Conservation (phyloP, 768 basidiomycete species). For the Kwoniella mangroviensis region DNA sequence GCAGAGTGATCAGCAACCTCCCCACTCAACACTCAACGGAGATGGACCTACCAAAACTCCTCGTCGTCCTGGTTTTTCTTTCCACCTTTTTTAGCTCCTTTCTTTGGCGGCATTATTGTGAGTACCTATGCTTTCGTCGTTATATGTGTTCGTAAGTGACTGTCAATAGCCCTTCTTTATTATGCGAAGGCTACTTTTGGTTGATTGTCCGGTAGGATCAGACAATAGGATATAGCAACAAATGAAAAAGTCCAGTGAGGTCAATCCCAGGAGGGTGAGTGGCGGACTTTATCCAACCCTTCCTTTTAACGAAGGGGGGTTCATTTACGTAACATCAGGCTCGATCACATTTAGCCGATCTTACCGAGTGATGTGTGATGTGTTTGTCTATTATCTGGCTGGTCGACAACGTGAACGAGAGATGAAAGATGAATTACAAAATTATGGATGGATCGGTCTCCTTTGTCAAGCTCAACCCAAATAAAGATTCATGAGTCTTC, state of each 20-base stretch:
- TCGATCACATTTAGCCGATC: too few relatives aligned
- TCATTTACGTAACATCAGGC: too few relatives aligned
- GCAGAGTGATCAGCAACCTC: constrained; percentile 1
- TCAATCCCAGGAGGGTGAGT: not conserved
- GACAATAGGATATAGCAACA: not conserved
- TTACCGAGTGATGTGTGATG: not conserved
- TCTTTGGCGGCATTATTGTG: constrained; percentile 67
- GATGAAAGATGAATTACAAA: not conserved
- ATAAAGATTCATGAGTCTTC: not conserved
- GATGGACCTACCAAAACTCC: constrained; percentile 70
- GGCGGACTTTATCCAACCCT: constrained; percentile 5
- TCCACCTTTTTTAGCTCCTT: constrained; percentile 79
- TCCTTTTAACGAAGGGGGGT: not conserved
- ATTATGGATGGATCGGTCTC: not conserved
- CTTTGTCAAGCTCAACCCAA: not conserved
- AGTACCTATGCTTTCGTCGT: not conserved
- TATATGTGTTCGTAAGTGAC: not conserved
- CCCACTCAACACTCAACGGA: not conserved
- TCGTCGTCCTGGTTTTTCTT: constrained; percentile 78
- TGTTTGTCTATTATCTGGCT: too few relatives aligned
- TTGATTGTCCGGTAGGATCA: not conserved
- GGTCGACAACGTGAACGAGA: not conserved
- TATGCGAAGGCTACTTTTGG: not conserved
- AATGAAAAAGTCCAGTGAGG: not conserved
- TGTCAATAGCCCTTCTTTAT: not conserved